Base-by-base conservation (phyloP, 176 grass and related monocot species). In the Elaeis guineensis region DNA sequence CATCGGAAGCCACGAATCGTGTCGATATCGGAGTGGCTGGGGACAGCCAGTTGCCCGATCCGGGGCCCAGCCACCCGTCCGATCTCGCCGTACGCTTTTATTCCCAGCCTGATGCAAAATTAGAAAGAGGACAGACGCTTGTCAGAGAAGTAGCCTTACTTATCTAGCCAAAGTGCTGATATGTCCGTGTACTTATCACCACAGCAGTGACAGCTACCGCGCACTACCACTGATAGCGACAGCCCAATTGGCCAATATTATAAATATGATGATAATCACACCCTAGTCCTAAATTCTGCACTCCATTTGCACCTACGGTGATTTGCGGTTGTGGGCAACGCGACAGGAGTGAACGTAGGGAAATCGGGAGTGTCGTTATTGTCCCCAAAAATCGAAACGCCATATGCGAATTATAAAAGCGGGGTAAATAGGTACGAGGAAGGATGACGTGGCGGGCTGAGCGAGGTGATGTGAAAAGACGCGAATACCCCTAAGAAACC, bases 391-490 rank as follows among this genome's bases (percentile, higher is more conserved):
- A 44, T 0, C 35, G 35, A 14, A 9, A 14, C 8, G 2, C 35
- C 9, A 12, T 44, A 14, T 44, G 35, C 35, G 11, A 44, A 44
- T 44, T 44, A 44, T 44, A 69, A 64, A 79, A 20, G 44, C 60
- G 30, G 21, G 67, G 69, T 78, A 72, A 79, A 69, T 57, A 78
- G 59, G 82, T 95, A 89, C 90, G 90, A 95, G 90, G 82, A 83
- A 89, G 84, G 59, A 81, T 86, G 90, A 95, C 79, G 82, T 89
- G 90, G 79, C 72, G 51, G 20, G 52, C 28, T 39, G 57, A 19
- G 44, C 53, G 17, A 66, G 48, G 57, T 62, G 24, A 17, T 0
- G 1, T 0, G 0, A 66, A 50, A 19, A 66, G 21, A 79, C 77
- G 3, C 49, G 59, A 67, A 52, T 66, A n/a, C 11, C 55, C 77